These are phyloP conservation scores for Piper longum DNA, from an alignment of 164 flowering plant genomes.

Conservation along the genomic window DNA sequence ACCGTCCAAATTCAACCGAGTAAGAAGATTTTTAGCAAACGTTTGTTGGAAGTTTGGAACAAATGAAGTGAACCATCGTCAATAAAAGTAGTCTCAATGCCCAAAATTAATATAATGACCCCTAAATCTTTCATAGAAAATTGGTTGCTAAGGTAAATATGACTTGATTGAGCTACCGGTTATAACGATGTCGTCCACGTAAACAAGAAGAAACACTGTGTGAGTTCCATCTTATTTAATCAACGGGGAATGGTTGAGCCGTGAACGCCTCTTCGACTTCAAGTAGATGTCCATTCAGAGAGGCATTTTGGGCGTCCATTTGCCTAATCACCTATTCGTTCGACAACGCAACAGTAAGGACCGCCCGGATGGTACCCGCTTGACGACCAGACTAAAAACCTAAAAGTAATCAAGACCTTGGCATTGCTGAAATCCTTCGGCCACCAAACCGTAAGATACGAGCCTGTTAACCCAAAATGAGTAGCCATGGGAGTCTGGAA, in stretches of 20 bases:
- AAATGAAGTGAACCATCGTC: background rate
- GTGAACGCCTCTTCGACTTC: background rate
- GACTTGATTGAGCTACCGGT: background rate
- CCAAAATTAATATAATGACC: background rate
- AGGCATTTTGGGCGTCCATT: background rate
- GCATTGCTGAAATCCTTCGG: too few species aligned
- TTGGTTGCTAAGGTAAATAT: background rate
- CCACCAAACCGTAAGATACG: too few species aligned
- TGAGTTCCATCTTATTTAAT: background rate
- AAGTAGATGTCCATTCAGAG: background rate
- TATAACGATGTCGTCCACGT: background rate
- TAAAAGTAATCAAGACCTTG: too few species aligned
- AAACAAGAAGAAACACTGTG: background rate
- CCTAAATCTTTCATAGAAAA: background rate
- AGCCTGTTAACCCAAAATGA: too few species aligned
- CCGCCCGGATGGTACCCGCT: too few species aligned
- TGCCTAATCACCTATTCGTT: background rate
- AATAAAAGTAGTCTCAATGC: background rate
- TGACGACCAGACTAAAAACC: too few species aligned
- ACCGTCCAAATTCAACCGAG: background rate
- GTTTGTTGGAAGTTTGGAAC: too few species aligned
- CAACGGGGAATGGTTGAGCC: background rate
- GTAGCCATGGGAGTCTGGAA: too few species aligned
- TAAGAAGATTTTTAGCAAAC: background rate
- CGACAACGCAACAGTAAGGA: too few species aligned